Evolutionary conservation across 1,139 yeast genomes (phyloP).

Genomic region (Scheffersomyces parashehatae): DNA sequence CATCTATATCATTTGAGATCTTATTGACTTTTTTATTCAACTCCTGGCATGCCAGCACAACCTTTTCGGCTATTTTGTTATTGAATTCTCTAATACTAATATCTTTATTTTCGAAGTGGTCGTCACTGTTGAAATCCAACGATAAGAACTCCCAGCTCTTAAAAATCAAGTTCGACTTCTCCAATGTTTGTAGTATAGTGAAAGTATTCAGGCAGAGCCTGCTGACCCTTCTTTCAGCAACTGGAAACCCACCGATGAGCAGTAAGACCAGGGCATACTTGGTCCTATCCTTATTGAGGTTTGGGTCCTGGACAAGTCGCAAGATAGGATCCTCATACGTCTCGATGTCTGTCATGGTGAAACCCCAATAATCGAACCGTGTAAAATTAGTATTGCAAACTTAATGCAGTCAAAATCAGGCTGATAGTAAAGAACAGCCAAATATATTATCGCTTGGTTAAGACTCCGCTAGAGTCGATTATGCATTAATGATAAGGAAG

Average conservation of each 20-base stretch:
- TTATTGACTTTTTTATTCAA: constrained; percentile 42
- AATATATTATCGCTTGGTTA: no score
- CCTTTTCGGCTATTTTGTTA: constrained; percentile 49
- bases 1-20: constrained; percentile 48
- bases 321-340: constrained; percentile 51
- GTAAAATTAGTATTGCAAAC: no score
- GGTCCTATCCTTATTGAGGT: constrained; percentile 44
- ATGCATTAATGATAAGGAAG: no score
- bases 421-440: no score
- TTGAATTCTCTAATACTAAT: constrained; percentile 42
- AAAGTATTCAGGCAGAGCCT: constrained; percentile 52
- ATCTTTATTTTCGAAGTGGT: constrained; percentile 35
- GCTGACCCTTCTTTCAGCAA: constrained; percentile 48
- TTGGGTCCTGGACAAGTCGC: constrained; percentile 48
- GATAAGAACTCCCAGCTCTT: constrained; percentile 60
- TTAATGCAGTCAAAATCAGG: no score
- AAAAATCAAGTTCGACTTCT: constrained; percentile 47
- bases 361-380: no score
- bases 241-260: constrained; percentile 45
- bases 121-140: constrained; percentile 49
- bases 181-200: constrained; percentile 50
- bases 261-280: constrained; percentile 43
- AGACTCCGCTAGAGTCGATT: no score
- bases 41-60: constrained; percentile 49
- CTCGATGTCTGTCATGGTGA: constrained; percentile 7